phyloP scores from a whole-genome alignment of 345 rosid genomes.

The Boechera divaricarpa region DNA sequence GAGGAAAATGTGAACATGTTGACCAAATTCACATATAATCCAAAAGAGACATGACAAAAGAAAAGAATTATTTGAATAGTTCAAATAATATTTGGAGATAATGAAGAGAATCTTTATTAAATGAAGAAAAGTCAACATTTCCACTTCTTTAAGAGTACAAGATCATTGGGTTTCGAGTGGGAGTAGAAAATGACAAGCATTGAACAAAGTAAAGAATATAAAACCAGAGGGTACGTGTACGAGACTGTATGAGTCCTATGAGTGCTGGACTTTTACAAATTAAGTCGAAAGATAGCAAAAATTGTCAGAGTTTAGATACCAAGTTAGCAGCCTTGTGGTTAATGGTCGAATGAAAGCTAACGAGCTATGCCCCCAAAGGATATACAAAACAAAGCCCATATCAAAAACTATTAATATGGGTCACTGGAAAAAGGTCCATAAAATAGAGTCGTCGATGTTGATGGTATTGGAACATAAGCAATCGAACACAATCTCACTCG shows the following conservation, averaged over 20 bases:
- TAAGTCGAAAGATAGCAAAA: too few relatives aligned
- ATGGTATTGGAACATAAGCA: neutral
- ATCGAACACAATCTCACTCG: neutral
- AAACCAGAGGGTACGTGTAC: neutral
- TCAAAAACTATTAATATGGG: neutral
- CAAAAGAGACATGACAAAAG: neutral
- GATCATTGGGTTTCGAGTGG: conserved; percentile 16
- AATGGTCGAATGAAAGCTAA: too few relatives aligned
- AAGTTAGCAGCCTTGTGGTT: too few relatives aligned
- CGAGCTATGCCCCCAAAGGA: too few relatives aligned
- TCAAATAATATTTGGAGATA: neutral
- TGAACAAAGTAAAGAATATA: neutral
- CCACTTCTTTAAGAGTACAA: conserved; percentile 7
- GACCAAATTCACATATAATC: conserved; percentile 9
- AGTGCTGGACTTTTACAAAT: neutral
- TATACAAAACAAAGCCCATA: conserved; percentile 19
- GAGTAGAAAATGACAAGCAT: neutral
- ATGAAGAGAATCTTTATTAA: conserved; percentile 9
- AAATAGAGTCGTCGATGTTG: neutral
- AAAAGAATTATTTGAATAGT: neutral
- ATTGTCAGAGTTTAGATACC: too few relatives aligned
- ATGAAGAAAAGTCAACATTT: conserved; percentile 26
- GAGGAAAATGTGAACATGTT: conserved; percentile 34
- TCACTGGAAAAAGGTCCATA: neutral
- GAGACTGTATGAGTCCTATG: neutral